Evolutionary conservation across 129 eudicot genomes (phyloP), one percentile per base, ranked within the genome.

Genomic region (Cynara cardunculus): DNA sequence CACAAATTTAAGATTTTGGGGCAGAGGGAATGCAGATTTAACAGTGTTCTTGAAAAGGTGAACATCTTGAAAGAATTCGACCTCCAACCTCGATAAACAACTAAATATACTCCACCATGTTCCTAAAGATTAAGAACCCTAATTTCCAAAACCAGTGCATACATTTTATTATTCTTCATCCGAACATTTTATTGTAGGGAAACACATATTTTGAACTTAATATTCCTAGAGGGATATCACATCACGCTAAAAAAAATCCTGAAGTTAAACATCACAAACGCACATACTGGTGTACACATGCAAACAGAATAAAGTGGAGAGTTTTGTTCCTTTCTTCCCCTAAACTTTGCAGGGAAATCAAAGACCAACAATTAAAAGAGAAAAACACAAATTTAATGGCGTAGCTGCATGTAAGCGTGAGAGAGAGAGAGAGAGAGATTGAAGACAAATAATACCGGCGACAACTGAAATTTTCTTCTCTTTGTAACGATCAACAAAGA

Each of bases 401-500:
- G 67, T 65, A 21, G 28, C 30, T 37, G 81, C 72, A 71, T 77
- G 78, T 24, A 37, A 4, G 70, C 13, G 13, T 3, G 69, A 3
- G 1, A 32, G 28, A 65, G 66, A 71, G 69, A 26, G 32, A 66
- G 19, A 46, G 68, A n/a, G n/a, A 61, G 67, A 16, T 30, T 34
- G 1, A 56, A 69, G 11, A 73, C 3, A 41, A 30, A 16, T 4
- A 62, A 62, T 89, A 95, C 99, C 97, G 81, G 99, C 99, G 82
- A 95, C 99, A 70, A 89, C 93, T 8, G 99, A 92, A 81, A 95
- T 95, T 13, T 87, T 75, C 91, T 89, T 89, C 78, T 92, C 89
- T 77, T 59, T 85, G 87, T 92, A 95, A 84, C 97, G 94, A 77
- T 95, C 99, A 41, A 95, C 99, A 85, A 95, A 95, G 66, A 95